Evolutionary conservation across 2,329 filamentous ascomycete species (phyloP).

Genomic region (Ceratocystis huliohia): DNA sequence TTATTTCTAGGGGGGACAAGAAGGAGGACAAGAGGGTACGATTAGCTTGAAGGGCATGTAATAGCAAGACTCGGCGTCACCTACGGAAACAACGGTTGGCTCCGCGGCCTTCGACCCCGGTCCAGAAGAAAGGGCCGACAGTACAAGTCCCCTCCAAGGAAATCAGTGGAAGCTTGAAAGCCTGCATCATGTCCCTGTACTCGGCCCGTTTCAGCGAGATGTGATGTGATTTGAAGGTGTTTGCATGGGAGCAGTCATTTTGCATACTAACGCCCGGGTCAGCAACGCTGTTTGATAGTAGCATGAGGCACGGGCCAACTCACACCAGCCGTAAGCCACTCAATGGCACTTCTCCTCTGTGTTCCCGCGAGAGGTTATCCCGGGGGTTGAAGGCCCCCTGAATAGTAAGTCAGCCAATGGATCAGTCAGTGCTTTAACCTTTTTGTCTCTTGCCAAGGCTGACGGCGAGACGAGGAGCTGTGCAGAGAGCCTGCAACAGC

Average conservation of each 20-base stretch:
- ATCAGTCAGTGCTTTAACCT: background rate
- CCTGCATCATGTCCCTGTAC: constrained; percentile 45
- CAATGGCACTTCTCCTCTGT: constrained; percentile 33
- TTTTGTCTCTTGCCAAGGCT: background rate
- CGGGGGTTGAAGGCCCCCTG: constrained; percentile 43
- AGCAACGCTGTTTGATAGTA: background rate
- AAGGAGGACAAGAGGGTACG: background rate
- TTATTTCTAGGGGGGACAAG: constrained; percentile 34
- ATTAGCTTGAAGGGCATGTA: background rate
- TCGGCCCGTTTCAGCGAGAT: constrained; percentile 39
- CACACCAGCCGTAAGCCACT: constrained; percentile 45
- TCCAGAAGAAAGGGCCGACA: constrained; percentile 54
- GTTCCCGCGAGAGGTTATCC: constrained; percentile 27
- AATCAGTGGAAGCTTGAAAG: constrained; percentile 41
- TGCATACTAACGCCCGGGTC: constrained; percentile 35
- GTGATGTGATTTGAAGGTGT: constrained; percentile 45
- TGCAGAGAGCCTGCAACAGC: background rate
- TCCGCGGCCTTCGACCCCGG: constrained; percentile 42
- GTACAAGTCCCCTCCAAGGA: constrained; percentile 46
- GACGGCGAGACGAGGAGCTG: background rate
- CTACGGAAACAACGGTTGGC: constrained; percentile 45
- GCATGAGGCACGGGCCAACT: constrained; percentile 25
- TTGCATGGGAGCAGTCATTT: constrained; percentile 41
- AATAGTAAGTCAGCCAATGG: background rate
- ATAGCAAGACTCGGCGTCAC: constrained; percentile 22